Conservation (phyloP, 768 basidiomycete genomes). For the Phlebiopsis gigantea region DNA sequence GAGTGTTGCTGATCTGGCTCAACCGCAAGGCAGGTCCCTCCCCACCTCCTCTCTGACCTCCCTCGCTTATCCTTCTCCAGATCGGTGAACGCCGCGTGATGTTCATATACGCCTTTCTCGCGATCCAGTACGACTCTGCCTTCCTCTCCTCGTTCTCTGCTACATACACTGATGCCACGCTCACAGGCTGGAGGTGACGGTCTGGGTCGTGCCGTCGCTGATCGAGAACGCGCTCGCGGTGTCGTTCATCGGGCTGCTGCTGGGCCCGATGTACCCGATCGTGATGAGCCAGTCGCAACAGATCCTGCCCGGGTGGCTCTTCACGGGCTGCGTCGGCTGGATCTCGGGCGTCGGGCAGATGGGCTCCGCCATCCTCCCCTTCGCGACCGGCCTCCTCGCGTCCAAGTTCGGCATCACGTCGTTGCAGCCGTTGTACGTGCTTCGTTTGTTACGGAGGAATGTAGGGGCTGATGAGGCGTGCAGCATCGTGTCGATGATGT, state of each 20-base stretch:
- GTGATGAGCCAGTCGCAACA: slow-evolving; percentile 66
- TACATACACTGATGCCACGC: too few species aligned
- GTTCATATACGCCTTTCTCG: slow-evolving; percentile 22
- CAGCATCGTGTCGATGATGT: slow-evolving; percentile 61
- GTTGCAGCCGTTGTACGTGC: slow-evolving; percentile 56
- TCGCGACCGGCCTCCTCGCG: slow-evolving; percentile 67
- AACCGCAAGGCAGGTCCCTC: slow-evolving; percentile 18
- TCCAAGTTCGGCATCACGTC: slow-evolving; percentile 54
- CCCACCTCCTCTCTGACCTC: too few species aligned
- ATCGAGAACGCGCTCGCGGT: slow-evolving; percentile 46
- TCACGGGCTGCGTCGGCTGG: slow-evolving; percentile 47
- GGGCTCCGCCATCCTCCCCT: slow-evolving; percentile 67
- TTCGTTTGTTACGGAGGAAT: not conserved
- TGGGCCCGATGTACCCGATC: slow-evolving; percentile 51
- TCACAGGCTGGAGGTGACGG: slow-evolving; percentile 37
- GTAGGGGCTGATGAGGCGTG: too few species aligned
- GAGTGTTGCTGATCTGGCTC: slow-evolving; percentile 19
- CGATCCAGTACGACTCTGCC: slow-evolving; percentile 18
- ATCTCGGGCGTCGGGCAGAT: slow-evolving; percentile 50
- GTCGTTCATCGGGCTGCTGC: slow-evolving; percentile 28
- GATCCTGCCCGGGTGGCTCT: slow-evolving; percentile 65
- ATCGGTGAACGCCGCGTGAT: slow-evolving; percentile 24
- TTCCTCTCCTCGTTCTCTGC: too few species aligned
- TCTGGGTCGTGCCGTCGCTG: slow-evolving; percentile 50
- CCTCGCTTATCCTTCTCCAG: slow-evolving; percentile 9